Evolutionary conservation across 1,139 yeast species (phyloP).

Genomic region (Diutina mesorugosa): DNA sequence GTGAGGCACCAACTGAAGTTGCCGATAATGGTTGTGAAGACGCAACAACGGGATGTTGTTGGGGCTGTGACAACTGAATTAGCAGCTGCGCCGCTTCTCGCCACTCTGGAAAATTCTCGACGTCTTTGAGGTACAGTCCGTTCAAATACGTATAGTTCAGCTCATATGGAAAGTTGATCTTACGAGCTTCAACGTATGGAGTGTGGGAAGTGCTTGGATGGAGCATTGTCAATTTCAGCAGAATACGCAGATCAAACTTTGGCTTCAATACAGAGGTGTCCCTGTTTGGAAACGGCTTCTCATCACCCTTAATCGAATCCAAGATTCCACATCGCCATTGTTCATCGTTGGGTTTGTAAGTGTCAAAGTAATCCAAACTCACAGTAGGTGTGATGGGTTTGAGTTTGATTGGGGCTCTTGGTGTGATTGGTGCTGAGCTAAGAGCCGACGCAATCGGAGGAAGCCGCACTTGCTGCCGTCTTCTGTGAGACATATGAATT

Average conservation of each 20-base stretch:
- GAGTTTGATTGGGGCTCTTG: constrained; percentile 1
- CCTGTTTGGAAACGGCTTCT: constrained; percentile 14
- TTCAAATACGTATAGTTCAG: constrained; percentile 40
- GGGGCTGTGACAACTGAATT: constrained; percentile 20
- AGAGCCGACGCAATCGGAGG: constrained; percentile 1
- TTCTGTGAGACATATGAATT: background rate
- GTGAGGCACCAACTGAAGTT: background rate
- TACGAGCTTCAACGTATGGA: constrained; percentile 13
- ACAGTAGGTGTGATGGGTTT: constrained; percentile 28
- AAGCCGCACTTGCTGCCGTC: background rate
- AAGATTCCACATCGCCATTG: constrained; percentile 33
- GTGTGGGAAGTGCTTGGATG: background rate
- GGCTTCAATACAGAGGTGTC: constrained; percentile 15
- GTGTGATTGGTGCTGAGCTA: background rate
- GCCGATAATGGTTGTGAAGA: background rate
- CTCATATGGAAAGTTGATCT: constrained; percentile 41
- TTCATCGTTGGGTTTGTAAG: constrained; percentile 35
- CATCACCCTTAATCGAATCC: constrained; percentile 21
- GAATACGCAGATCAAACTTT: constrained; percentile 26
- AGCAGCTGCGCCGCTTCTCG: constrained; percentile 34
- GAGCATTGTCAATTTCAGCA: constrained; percentile 15
- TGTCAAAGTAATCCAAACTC: constrained; percentile 33
- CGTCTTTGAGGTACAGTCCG: constrained; percentile 31
- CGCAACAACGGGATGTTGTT: constrained; percentile 5
- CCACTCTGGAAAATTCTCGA: constrained; percentile 34